Evolutionary conservation across 2,329 filamentous ascomycete genomes (phyloP).

Genomic region (Nemania abortiva): DNA sequence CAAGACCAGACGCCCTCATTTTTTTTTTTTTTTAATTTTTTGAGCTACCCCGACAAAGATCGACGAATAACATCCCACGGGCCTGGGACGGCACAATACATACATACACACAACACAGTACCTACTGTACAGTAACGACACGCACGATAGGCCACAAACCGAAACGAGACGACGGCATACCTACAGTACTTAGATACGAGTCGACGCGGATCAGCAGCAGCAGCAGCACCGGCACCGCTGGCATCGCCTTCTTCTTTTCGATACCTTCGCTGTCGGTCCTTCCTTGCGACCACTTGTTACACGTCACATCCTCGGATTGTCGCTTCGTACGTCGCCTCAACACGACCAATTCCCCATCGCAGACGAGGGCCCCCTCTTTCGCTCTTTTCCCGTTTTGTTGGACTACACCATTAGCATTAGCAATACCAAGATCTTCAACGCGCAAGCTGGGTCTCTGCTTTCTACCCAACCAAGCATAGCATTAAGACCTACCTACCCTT

Average conservation of each 20-base stretch:
- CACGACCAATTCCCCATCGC: slow-evolving; percentile 2
- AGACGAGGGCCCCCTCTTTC: slow-evolving; percentile 11
- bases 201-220: not conserved
- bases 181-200: no score
- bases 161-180: slow-evolving; percentile 10
- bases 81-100: slow-evolving; percentile 6
- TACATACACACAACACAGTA: not conserved
- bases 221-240: not conserved
- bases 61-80: slow-evolving; percentile 7
- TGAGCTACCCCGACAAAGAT: not conserved
- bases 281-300: not conserved
- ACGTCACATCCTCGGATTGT: not conserved
- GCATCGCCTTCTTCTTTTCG: not conserved
- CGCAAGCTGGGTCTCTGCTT: not conserved
- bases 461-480: not conserved
- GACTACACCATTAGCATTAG: no score
- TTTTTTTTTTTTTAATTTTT: not conserved
- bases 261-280: not conserved
- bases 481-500: no score
- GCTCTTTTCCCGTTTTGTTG: no score
- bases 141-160: not conserved
- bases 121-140: not conserved
- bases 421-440: not conserved
- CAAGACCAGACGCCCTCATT: not conserved
- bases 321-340: not conserved